Evolutionary conservation across 2,329 filamentous ascomycete species (phyloP), one percentile per base, ranked within the genome.

Genomic region (Penicillium sp.): DNA sequence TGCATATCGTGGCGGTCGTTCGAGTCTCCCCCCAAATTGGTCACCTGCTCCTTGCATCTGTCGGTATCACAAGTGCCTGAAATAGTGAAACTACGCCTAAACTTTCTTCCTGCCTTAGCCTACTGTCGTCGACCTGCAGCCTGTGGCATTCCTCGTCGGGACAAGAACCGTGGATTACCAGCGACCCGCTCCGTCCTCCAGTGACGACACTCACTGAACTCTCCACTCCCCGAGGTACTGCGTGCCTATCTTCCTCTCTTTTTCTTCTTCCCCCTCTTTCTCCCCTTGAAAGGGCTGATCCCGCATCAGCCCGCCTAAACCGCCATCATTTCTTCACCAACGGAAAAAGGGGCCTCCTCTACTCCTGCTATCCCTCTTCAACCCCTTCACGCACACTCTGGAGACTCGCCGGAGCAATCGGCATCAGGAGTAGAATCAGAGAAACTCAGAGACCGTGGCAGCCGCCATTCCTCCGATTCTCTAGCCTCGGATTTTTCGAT

Each of bases 331-430:
- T 83, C 89, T 85, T 81, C 85, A 71, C 78, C 82, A 82, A 80
- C 80, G 64, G 73, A 75, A 67, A 82, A 81, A 75, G 86, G 86
- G 78, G 85, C 60, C 61, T 64, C 60, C 61, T 64, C 63, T 56
- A 64, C 89, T 73, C 90, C 89, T 77, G 90, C 89, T 77, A 96
- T 97, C 73, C 92, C 92, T 68, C 83, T 97, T 69, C 89, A 89
- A 74, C 88, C 87, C 67, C 80, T 97, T 59, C 66, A 67, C 58
- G 68, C 71, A 45, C 67, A 60, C 57, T 64, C 71, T 35, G 53
- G 43, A 55, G 28, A 55, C 59, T 71, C 72, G 43, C 67, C 69
- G 45, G 67, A 70, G 66, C 64, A 66, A 61, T 67, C 71, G 61
- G 63, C 67, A 62, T 66, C 68, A 61, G 61, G 69, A 63, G 61